A percentile compares a stretch with the other conserved stretches of the same genome.
These are phyloP conservation scores for Microbotryum scabiosae DNA, from an alignment of 1,284 basidiomycete species.

Conservation along the genomic window DNA sequence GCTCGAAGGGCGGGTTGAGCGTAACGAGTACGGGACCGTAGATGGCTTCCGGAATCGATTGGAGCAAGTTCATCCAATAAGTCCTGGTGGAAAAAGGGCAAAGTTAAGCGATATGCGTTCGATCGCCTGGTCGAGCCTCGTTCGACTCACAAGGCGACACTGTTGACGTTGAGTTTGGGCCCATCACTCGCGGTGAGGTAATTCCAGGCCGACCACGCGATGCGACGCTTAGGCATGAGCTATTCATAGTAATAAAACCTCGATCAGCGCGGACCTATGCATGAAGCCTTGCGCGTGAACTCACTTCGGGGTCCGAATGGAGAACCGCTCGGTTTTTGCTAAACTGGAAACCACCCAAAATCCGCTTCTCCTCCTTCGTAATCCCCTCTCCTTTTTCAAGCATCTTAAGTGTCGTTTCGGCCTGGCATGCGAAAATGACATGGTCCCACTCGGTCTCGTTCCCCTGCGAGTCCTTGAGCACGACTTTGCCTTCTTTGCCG, in stretches of 20 bases:
- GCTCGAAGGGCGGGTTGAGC: slow-evolving; percentile 61
- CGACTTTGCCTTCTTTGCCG: slow-evolving; percentile 37
- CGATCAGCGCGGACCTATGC: slow-evolving; percentile 6
- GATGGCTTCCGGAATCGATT: slow-evolving; percentile 53
- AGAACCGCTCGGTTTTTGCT: slow-evolving; percentile 61
- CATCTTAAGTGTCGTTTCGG: slow-evolving; percentile 57
- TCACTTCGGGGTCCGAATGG: slow-evolving; percentile 55
- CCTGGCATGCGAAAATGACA: slow-evolving; percentile 69
- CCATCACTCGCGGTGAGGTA: slow-evolving; percentile 53
- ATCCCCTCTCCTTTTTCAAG: slow-evolving; percentile 50
- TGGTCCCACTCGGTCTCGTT: slow-evolving; percentile 53
- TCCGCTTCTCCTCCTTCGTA: slow-evolving; percentile 52
- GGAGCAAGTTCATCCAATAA: slow-evolving; percentile 73
- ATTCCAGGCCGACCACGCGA: slow-evolving; percentile 65
- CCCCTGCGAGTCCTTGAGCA: slow-evolving; percentile 47
- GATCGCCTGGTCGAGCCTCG: background rate
- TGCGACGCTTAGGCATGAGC: slow-evolving; percentile 57
- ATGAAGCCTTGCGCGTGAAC: slow-evolving; percentile 12
- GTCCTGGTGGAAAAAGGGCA: slow-evolving; percentile 25
- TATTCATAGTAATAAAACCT: slow-evolving; percentile 34
- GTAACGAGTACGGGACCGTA: slow-evolving; percentile 69
- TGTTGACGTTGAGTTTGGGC: slow-evolving; percentile 50
- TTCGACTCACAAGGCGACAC: slow-evolving; percentile 55
- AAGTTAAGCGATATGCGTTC: slow-evolving; percentile 1
- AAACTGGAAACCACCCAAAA: slow-evolving; percentile 58